Evolutionary conservation across 176 grass and related monocot genomes (phyloP), one percentile per base, ranked within the genome.

Genomic region (Cocos nucifera): DNA sequence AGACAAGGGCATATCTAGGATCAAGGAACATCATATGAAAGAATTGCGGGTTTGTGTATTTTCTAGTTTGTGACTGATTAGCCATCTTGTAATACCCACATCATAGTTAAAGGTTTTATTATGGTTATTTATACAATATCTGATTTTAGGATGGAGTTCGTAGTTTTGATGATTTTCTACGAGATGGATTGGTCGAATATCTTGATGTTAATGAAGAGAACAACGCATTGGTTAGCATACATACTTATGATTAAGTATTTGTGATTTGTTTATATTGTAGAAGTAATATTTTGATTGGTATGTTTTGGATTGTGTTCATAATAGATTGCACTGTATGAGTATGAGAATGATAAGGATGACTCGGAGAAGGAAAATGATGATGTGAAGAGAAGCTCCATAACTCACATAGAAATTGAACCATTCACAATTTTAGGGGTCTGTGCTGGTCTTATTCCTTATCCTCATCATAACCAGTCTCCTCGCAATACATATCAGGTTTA

Each of bases 141-240:
- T 44, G 35, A 3, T 44, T 44, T 44, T 78, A 96, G 91, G 86
- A 84, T 66, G 91, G 91, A 63, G 65, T 90, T 64, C 86, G 80
- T 62, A 82, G 64, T 62, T 96, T 96, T 12, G 86, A 96, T 87
- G 86, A 90, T 80, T 96, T 96, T 79, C 73, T 96, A 64, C 83
- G 52, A 56, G 91, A 96, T 69, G 91, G 91, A n/a, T 77, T 96
- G 61, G 80, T 96, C 16, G 91, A 96, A 65, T 96, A 87, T 81
- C 91, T 96, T 73, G 91, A 96, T 54, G 91, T 90, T 23, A 96
- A 96, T 77, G 91, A 96, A 81, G 82, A 96, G 66, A 96, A 96
- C 73, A 96, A 96, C 87, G 75, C 91, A 15, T 73, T 90, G 83
- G 91, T 96, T 83, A 53, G 57, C 61, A 51, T 23, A 55, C 19